Base-by-base conservation (phyloP, 495 filamentous ascomycete genomes). In the Rhypophila decipiens region DNA sequence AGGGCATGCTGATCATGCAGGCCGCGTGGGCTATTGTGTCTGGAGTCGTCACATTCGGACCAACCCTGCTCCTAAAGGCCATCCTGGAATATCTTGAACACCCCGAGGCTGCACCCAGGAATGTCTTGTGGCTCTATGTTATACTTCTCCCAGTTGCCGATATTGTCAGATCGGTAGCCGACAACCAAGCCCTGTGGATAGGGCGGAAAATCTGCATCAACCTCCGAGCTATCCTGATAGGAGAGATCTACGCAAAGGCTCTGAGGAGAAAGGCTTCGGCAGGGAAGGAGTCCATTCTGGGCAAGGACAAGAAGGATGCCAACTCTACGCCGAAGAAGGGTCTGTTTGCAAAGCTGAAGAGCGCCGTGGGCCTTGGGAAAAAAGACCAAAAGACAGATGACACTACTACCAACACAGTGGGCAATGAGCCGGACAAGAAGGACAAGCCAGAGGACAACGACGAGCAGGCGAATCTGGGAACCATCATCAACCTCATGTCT, bases 401-500 rank as follows among this genome's bases (percentile, higher is more conserved):
- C 17, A 48, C 52, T 9, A 39, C 50, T 3, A 47, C 42, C 55
- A 53, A 58, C 59, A 58, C 69, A 31, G 38, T 44, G 36, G 51
- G 61, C 41, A 54, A 64, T 24, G 49, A 61, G 31, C 43, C 46
- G 15, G 37, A 38, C 22, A 66, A 67, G 24, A 72, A 70, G 8
- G 67, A 68, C 12, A 63, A 72, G 31, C 50, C 65, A 31, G 68
- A 58, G 5, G 70, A 75, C 8, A 52, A 72, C 2, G 79, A 85
- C 24, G 80, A 84, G 34, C 87, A 94, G 65, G 93, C 86, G 17
- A 96, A 95, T 53, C 74, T 90, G 46, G 94, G 94, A 47, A 93
- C 90, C 19, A 96, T 99, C 61, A 97, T 97, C 69, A 99, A 97
- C 61, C 67, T 99, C 52, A 99, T 99, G 94, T 80, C 94, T 9